phyloP scores from a whole-genome alignment of 805 yeast species.

The Barnettozyma californica region DNA sequence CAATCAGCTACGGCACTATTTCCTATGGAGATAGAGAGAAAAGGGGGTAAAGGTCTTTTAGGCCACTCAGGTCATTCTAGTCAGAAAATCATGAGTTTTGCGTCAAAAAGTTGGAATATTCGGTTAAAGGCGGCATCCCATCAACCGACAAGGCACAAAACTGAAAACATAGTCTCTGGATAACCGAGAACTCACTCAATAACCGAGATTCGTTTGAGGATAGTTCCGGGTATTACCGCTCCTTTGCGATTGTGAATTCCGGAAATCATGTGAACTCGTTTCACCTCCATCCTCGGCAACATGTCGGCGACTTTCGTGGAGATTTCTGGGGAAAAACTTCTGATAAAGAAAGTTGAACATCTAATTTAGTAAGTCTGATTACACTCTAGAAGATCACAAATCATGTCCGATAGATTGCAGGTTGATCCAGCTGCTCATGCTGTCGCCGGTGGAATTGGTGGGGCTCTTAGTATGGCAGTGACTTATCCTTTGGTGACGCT shows the following conservation, averaged over 20 bases:
- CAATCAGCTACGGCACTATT: not conserved
- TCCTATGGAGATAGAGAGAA: not conserved
- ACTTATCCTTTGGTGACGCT: constrained; percentile 88
- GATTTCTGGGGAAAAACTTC: not conserved
- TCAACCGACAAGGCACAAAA: not conserved
- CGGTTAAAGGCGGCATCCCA: constrained; percentile 7
- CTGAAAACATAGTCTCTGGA: too few species aligned
- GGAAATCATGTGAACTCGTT: not conserved
- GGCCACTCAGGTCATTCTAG: not conserved
- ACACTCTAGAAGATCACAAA: not conserved
- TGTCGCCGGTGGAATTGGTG: constrained; percentile 92
- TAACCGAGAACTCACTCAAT: not conserved
- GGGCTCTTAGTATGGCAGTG: constrained; percentile 78
- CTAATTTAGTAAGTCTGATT: too few species aligned
- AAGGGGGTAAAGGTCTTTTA: not conserved
- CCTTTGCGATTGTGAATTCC: not conserved
- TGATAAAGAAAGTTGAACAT: not conserved
- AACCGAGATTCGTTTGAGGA: not conserved
- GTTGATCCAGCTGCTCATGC: constrained; percentile 61
- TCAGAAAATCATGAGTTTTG: constrained; percentile 5
- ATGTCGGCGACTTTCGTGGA: not conserved
- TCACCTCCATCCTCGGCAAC: not conserved
- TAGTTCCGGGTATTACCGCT: not conserved
- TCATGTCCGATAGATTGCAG: constrained; percentile 22
- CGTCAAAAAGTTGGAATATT: constrained; percentile 2